Conservation (phyloP, 768 basidiomycete species). For the Cantharellus anzutake region DNA sequence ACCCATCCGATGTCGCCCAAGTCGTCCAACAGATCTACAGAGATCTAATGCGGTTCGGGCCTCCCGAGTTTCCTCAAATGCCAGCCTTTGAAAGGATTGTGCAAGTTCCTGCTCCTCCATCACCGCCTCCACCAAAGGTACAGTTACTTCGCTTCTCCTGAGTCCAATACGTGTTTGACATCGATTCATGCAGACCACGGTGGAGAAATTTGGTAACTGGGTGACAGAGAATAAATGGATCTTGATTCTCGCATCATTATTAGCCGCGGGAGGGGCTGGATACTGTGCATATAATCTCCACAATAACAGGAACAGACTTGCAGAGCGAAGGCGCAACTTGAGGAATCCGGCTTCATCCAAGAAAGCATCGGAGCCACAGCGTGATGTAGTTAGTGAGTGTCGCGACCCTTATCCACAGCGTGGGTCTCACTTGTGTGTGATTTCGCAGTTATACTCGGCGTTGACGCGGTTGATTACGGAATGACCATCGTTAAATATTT, state of each 20-base stretch:
- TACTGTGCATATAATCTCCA: slow-evolving; percentile 20
- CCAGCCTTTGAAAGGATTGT: slow-evolving; percentile 43
- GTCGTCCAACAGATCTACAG: slow-evolving; percentile 46
- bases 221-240: slow-evolving; percentile 40
- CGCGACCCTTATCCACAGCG: background rate
- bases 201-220: slow-evolving; percentile 33
- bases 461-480: slow-evolving; percentile 44
- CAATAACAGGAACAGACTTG: background rate
- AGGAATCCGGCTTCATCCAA: background rate
- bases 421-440: slow-evolving; percentile 11
- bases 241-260: slow-evolving; percentile 23
- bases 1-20: background rate
- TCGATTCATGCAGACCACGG: slow-evolving; percentile 11
- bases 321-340: background rate
- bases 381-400: background rate
- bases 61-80: slow-evolving; percentile 29
- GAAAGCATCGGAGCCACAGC: background rate
- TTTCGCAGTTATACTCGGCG: slow-evolving; percentile 55
- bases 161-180: background rate
- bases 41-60: slow-evolving; percentile 68
- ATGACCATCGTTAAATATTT: slow-evolving; percentile 55
- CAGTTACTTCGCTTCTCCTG: background rate
- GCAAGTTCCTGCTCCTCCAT: slow-evolving; percentile 48
- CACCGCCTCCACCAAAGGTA: slow-evolving; percentile 27
- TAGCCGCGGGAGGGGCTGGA: slow-evolving; percentile 30